Evolutionary conservation across 768 basidiomycete genomes (phyloP).

Genomic region (Mycena polygramma): DNA sequence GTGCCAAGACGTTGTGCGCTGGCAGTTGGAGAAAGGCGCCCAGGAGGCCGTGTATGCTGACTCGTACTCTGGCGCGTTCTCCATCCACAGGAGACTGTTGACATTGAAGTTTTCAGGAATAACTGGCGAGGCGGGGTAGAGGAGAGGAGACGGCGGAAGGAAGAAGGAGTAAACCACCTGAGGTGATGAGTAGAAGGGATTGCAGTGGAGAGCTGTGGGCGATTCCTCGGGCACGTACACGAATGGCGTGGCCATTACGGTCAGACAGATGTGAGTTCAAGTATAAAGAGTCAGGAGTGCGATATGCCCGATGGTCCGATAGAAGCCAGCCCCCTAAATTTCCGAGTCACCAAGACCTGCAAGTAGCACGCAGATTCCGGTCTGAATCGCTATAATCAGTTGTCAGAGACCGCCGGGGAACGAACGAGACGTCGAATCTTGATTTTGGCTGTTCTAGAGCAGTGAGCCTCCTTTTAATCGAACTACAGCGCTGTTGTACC

Average conservation of each 20-base stretch:
- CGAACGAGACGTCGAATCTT: too few species aligned
- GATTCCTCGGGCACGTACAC: slow-evolving; percentile 32
- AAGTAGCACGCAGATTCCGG: too few species aligned
- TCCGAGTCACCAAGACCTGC: too few species aligned
- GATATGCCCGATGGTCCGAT: too few species aligned
- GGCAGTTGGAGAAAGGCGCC: slow-evolving; percentile 15
- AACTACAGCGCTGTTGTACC: too few species aligned
- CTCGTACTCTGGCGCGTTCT: slow-evolving; percentile 11
- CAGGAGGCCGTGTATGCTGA: slow-evolving; percentile 14
- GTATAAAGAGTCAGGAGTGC: background rate
- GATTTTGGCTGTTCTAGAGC: too few species aligned
- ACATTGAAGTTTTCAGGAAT: slow-evolving; percentile 14
- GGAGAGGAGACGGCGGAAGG: slow-evolving; percentile 3
- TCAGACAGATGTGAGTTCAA: background rate
- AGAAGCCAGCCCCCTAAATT: too few species aligned
- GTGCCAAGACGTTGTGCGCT: slow-evolving; percentile 26
- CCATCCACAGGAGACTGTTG: slow-evolving; percentile 23
- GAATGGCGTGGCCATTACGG: slow-evolving; percentile 25
- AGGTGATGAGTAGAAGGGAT: slow-evolving; percentile 29
- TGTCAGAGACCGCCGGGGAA: too few species aligned
- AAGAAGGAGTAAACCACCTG: slow-evolving; percentile 10
- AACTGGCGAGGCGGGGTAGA: slow-evolving; percentile 13
- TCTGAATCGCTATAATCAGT: too few species aligned
- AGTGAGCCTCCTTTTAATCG: too few species aligned
- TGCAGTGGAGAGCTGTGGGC: background rate